Conservation (phyloP, 1,139 yeast genomes). For the Geotrichum fermentans region DNA sequence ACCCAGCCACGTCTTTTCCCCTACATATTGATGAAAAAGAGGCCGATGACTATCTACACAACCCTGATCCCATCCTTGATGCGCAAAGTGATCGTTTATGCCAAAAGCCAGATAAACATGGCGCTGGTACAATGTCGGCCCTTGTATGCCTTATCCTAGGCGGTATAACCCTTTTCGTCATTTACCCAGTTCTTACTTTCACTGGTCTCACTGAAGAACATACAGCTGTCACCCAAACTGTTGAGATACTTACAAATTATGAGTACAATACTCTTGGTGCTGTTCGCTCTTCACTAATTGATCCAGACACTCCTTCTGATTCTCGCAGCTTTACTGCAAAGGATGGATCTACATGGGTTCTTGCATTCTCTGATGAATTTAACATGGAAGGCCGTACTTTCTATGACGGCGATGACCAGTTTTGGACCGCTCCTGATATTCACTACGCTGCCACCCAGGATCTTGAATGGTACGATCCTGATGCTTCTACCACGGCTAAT, state of each 20-base stretch:
- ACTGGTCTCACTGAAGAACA: conserved; percentile 49
- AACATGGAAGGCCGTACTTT: conserved; percentile 78
- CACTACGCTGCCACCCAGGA: conserved; percentile 78
- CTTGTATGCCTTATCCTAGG: conserved; percentile 53
- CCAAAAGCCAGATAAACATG: conserved; percentile 48
- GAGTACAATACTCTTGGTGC: conserved; percentile 59
- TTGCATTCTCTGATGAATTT: conserved; percentile 84
- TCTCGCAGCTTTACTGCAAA: conserved; percentile 46
- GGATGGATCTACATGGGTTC: conserved; percentile 60
- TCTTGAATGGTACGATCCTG: conserved; percentile 87
- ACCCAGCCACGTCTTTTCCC: conserved; percentile 85
- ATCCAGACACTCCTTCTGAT: conserved; percentile 69
- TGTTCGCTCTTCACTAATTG: conserved; percentile 58
- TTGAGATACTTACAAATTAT: conserved; percentile 51
- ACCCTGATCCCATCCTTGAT: conserved; percentile 87
- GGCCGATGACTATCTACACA: conserved; percentile 85
- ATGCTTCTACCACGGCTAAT: conserved; percentile 62
- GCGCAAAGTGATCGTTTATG: conserved; percentile 64
- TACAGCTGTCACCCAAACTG: conserved; percentile 15
- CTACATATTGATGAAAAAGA: conserved; percentile 83
- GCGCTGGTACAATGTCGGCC: conserved; percentile 44
- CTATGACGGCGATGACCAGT: conserved; percentile 79
- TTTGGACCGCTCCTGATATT: conserved; percentile 70
- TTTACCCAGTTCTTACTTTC: conserved; percentile 70
- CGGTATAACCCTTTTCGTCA: conserved; percentile 58